A percentile compares a stretch with the other conserved stretches of the same genome.
phyloP scores from a whole-genome alignment of 2,329 filamentous ascomycete species.

The Fusarium floridanum region DNA sequence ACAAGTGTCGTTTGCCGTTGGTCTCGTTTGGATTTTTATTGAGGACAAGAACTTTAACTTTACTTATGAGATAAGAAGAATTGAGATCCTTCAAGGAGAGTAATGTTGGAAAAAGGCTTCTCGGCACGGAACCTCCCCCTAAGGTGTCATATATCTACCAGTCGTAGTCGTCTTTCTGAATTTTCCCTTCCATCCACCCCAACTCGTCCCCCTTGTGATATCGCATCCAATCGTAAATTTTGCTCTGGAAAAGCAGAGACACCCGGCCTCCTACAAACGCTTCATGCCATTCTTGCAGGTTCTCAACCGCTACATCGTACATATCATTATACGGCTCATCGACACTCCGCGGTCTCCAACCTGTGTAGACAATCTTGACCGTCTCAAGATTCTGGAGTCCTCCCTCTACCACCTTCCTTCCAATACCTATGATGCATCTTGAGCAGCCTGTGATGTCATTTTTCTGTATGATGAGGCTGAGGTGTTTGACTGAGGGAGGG shows the following conservation, averaged over 20 bases:
- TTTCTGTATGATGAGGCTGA: not conserved
- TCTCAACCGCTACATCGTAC: not conserved
- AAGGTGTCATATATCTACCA: not conserved
- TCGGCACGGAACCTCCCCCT: not conserved
- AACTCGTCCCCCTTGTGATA: not conserved
- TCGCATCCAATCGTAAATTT: not conserved
- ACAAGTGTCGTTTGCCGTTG: not conserved
- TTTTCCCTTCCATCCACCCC: not conserved
- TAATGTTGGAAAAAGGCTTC: not conserved
- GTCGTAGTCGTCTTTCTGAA: not conserved
- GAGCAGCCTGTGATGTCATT: not conserved
- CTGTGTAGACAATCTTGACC: not conserved
- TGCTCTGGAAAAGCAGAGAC: not conserved
- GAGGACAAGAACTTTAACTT: not conserved
- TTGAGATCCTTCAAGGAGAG: not conserved
- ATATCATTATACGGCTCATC: not conserved
- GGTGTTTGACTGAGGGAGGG: not conserved
- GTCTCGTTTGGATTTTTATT: not conserved
- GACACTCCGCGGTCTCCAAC: not conserved
- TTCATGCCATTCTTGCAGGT: not conserved
- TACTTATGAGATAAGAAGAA: not conserved
- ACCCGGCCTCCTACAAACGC: not conserved
- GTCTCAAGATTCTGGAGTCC: not conserved
- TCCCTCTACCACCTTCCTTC: not conserved
- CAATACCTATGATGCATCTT: not conserved